phyloP scores from a whole-genome alignment of 148 eudicot species.

The Suaeda aralocaspica region DNA sequence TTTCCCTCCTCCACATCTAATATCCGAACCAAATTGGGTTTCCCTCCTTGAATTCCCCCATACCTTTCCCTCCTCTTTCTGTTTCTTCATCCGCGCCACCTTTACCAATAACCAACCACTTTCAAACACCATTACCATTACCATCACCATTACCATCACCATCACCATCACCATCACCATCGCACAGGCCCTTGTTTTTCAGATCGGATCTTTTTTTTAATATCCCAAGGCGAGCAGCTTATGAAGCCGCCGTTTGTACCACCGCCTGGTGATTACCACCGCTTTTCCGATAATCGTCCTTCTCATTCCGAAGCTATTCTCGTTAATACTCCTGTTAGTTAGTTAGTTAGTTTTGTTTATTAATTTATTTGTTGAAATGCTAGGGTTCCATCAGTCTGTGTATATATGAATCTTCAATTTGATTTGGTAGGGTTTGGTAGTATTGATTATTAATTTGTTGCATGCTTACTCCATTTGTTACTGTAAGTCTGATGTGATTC shows the following conservation, averaged over 20 bases:
- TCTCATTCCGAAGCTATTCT: constrained; percentile 2
- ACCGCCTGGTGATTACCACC: constrained; percentile 18
- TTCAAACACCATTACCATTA: background rate
- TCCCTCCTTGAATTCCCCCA: constrained; percentile 14
- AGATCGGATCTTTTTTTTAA: too few relatives aligned
- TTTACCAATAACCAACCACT: background rate
- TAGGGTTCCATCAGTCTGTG: too few relatives aligned
- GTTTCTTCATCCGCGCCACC: background rate
- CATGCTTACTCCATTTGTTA: too few relatives aligned
- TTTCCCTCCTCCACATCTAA: constrained; percentile 29
- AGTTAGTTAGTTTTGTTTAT: background rate
- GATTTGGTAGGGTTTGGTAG: too few relatives aligned
- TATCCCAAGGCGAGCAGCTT: too few relatives aligned
- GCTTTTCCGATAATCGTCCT: constrained; percentile 15
- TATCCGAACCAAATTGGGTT: constrained; percentile 29
- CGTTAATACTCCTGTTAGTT: constrained; percentile 20
- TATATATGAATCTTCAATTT: too few relatives aligned
- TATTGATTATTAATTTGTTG: too few relatives aligned
- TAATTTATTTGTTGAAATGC: background rate
- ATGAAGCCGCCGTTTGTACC: constrained; percentile 23
- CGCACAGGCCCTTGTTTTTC: too few relatives aligned
- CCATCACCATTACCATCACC: too few relatives aligned
- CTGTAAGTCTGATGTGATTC: too few relatives aligned
- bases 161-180: background rate
- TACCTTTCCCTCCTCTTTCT: background rate